Percentiles rank a stretch among this genome's conserved stretches.
phyloP scores from a whole-genome alignment of 2,329 filamentous ascomycete genomes.

The Fusarium tanahbumbuense region DNA sequence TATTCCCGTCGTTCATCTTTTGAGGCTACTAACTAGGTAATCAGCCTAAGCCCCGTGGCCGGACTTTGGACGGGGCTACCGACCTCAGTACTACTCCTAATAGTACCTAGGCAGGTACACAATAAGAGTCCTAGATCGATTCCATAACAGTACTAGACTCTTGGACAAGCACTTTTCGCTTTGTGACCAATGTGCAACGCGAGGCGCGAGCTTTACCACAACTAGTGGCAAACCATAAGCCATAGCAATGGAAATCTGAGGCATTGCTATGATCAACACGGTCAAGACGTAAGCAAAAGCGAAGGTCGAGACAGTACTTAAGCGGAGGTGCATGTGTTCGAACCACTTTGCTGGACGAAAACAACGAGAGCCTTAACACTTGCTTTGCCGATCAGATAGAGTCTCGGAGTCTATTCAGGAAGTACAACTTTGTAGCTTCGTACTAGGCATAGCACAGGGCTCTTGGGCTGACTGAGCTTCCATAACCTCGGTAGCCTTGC shows the following conservation, averaged over 20 bases:
- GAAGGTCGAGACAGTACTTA: conserved; percentile 12
- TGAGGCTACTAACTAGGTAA: not conserved
- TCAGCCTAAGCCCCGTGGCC: not conserved
- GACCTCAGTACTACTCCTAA: not conserved
- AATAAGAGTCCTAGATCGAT: not conserved
- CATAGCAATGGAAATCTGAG: not conserved
- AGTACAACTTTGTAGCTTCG: not conserved
- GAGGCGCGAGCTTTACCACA: not conserved
- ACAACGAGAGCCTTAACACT: not conserved
- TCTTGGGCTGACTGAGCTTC: conserved; percentile 9
- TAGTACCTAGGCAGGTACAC: not conserved
- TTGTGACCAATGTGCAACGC: not conserved
- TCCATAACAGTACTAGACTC: not conserved
- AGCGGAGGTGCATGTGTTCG: not conserved
- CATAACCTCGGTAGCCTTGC: conserved; percentile 31
- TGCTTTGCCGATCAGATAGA: not conserved
- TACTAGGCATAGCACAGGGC: not conserved
- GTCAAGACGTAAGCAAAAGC: not conserved
- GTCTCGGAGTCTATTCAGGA: not conserved
- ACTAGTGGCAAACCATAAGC: not conserved
- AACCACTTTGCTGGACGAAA: not conserved
- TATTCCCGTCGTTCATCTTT: not conserved
- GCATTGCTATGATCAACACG: not conserved
- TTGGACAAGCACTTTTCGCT: not conserved
- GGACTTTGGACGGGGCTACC: not conserved